Base-by-base conservation (phyloP, 2,329 filamentous ascomycete genomes). In the Colletotrichum acutatum region DNA sequence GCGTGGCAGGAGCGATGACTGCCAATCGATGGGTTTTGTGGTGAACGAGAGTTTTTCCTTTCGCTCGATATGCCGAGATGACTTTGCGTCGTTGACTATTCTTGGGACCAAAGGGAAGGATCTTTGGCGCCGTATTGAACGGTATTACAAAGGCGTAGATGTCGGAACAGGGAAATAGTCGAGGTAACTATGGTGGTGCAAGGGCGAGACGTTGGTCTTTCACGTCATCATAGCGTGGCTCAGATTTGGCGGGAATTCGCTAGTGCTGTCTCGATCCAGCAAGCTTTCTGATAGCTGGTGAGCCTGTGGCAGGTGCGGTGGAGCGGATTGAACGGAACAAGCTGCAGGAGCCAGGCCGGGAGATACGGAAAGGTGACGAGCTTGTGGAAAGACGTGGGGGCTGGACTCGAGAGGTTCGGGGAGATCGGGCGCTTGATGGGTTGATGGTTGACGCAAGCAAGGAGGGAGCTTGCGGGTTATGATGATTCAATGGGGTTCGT, bases 191-290 rank as follows among this genome's bases (percentile, higher is more conserved):
- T 52, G 68, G 63, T 68, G 63, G 54, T 72, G 68, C 62, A 53
- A 68, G 59, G 68, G 68, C 60, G 53, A 62, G 32, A 56, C 28
- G 70, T 30, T 61, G 66, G 54, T 62, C 66, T 69, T 74, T 74
- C 73, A 74, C 74, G 74, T 71, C 74, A 74, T 75, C 46, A 34
- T 63, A 59, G 53, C 62, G 71, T 74, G 71, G 74, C 62, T 68
- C 54, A 62, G 63, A 42, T 61, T 63, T 65, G 28, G 52, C 62
- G 57, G 49, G 24, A 49, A 24, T 68, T 68, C 64, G 49, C 46
- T 59, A 67, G 63, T 61, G 46, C 64, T 49, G 59, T 37, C 70
- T 65, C n/a, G 56, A 49, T 49, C 7, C 53, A 63, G 37, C 26
- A 64, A 59, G 28, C 52, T 46, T 54, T 54, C 16, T 54, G 54